A percentile compares a stretch with the other conserved stretches of the same genome.
phyloP scores from a whole-genome alignment of 2,329 filamentous ascomycete species.

The Neobulgaria alba region DNA sequence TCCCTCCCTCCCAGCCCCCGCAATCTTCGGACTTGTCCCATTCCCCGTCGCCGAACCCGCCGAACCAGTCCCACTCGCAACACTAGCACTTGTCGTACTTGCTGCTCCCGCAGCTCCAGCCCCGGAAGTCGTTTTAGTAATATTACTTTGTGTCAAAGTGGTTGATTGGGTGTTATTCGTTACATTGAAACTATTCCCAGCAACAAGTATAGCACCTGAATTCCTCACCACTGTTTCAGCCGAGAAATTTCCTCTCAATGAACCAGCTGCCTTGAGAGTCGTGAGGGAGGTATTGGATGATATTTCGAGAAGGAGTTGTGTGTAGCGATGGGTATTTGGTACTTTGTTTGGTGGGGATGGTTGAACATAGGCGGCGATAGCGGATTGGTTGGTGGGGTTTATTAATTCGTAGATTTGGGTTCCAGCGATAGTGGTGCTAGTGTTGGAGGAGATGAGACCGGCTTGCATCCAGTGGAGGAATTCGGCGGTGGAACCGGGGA shows the following conservation, averaged over 20 bases:
- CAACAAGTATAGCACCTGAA: constrained; percentile 12
- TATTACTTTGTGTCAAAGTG: background rate
- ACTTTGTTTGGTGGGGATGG: constrained; percentile 20
- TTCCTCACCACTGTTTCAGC: constrained; percentile 12
- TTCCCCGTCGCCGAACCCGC: too few species aligned
- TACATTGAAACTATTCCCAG: constrained; percentile 22
- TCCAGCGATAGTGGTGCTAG: constrained; percentile 17
- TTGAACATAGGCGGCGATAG: constrained; percentile 18
- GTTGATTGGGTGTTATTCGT: constrained; percentile 7
- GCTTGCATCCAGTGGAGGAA: constrained; percentile 27
- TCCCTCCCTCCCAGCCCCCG: too few species aligned
- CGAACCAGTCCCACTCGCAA: too few species aligned
- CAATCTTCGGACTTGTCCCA: too few species aligned
- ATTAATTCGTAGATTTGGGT: constrained; percentile 17
- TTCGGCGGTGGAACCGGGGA: constrained; percentile 19
- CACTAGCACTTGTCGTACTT: too few species aligned
- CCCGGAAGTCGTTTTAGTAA: background rate
- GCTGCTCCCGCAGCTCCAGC: too few species aligned
- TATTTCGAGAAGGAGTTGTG: constrained; percentile 22
- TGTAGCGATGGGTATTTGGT: constrained; percentile 22
- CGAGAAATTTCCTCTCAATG: constrained; percentile 14
- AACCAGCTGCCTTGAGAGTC: constrained; percentile 5
- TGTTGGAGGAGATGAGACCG: constrained; percentile 18
- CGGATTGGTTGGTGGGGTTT: constrained; percentile 15
- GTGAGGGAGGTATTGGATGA: constrained; percentile 5